Evolutionary conservation across 2,329 filamentous ascomycete genomes (phyloP).

Genomic region (Bipolaris zeicola): DNA sequence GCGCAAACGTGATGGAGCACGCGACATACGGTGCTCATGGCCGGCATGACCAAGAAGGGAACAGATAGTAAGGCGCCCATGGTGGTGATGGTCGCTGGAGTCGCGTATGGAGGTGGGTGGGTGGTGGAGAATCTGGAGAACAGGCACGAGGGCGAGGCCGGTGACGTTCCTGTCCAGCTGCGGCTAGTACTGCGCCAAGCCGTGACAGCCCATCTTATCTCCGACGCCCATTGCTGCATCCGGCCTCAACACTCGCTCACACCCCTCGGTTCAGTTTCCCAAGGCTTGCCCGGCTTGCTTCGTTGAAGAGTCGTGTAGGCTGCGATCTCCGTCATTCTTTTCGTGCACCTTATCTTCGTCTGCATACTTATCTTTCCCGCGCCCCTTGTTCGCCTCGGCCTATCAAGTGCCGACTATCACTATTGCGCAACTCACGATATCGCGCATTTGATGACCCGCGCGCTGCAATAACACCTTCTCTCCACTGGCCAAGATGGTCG

Average conservation of each 20-base stretch:
- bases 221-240: conserved; percentile 18
- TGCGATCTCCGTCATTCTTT: not conserved
- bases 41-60: conserved; percentile 86
- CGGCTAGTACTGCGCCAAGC: conserved; percentile 19
- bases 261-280: conserved; percentile 1
- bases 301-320: not conserved
- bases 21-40: conserved; percentile 76
- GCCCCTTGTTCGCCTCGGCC: conserved; percentile 3
- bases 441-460: conserved; percentile 28
- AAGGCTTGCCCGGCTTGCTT: conserved; percentile 1
- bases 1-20: conserved; percentile 8
- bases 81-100: conserved; percentile 26
- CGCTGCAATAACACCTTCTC: conserved; percentile 21
- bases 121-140: conserved; percentile 15
- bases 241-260: conserved; percentile 6
- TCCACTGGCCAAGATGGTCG: conserved; percentile 29
- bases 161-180: conserved; percentile 25
- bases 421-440: conserved; percentile 10
- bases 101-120: conserved; percentile 12
- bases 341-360: not conserved
- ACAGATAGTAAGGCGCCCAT: conserved; percentile 95
- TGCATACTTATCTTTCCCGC: not conserved
- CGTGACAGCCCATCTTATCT: conserved; percentile 27
- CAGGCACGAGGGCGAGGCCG: conserved; percentile 19
- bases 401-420: conserved; percentile 14